Conservation (phyloP, 805 yeast species). For the Ogataea ramenticola region DNA sequence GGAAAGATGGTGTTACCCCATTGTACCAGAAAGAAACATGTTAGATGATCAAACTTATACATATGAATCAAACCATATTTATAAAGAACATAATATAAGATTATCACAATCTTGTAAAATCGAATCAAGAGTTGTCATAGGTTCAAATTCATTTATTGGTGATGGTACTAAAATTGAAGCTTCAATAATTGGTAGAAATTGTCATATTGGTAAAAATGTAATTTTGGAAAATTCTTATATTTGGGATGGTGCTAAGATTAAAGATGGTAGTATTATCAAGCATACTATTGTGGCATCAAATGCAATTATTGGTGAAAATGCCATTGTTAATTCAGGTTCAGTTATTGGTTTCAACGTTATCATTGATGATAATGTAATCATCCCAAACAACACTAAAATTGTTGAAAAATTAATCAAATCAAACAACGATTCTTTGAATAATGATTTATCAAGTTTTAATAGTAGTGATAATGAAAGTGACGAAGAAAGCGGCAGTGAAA, state of each 20-base stretch:
- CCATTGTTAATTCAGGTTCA: constrained; percentile 56
- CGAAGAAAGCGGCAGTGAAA: constrained; percentile 15
- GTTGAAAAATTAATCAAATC: constrained; percentile 38
- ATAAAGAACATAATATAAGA: constrained; percentile 83
- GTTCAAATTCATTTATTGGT: constrained; percentile 69
- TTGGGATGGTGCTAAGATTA: constrained; percentile 78
- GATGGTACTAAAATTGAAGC: constrained; percentile 59
- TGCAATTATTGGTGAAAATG: constrained; percentile 47
- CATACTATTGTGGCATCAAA: constrained; percentile 67
- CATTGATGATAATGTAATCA: constrained; percentile 45
- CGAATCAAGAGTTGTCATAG: constrained; percentile 76
- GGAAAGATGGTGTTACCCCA: constrained; percentile 89
- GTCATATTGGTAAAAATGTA: constrained; percentile 77
- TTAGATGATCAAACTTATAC: constrained; percentile 64
- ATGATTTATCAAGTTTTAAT: constrained; percentile 12
- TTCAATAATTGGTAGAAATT: constrained; percentile 80
- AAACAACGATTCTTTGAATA: constrained; percentile 22
- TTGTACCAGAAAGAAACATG: constrained; percentile 80
- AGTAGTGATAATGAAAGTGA: constrained; percentile 15
- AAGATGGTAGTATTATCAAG: constrained; percentile 50
- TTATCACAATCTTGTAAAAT: constrained; percentile 90
- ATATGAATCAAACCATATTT: constrained; percentile 79
- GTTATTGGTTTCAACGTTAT: constrained; percentile 73
- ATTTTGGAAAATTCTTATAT: constrained; percentile 67
- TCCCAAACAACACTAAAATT: constrained; percentile 47